These are phyloP conservation scores for Sarocladiaceae sp. DNA, from an alignment of 2,329 filamentous ascomycete genomes.

Conservation along the genomic window DNA sequence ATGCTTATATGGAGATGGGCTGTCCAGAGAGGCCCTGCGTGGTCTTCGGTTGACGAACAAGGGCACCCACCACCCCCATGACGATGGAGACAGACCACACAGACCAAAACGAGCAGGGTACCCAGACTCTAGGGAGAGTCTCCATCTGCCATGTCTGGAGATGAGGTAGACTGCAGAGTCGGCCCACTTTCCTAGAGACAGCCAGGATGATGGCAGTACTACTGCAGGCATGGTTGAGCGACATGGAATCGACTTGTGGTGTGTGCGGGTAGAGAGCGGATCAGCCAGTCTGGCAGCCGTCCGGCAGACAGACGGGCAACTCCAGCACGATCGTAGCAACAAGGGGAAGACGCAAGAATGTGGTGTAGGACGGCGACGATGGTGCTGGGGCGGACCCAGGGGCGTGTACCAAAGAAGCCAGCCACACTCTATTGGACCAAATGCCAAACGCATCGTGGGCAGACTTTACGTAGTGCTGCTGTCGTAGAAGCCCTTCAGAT, in stretches of 20 bases:
- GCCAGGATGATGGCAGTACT: slow-evolving; percentile 3
- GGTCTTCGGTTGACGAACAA: not conserved
- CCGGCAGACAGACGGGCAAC: slow-evolving; percentile 26
- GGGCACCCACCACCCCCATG: slow-evolving; percentile 18
- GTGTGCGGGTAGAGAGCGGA: slow-evolving; percentile 48
- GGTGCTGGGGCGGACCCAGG: not conserved
- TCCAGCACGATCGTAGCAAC: slow-evolving; percentile 2
- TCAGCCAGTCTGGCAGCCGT: slow-evolving; percentile 40
- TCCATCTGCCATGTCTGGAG: slow-evolving; percentile 18
- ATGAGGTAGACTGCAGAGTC: slow-evolving; percentile 16
- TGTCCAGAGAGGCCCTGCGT: slow-evolving; percentile 16
- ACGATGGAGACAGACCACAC: slow-evolving; percentile 21
- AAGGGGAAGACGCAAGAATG: slow-evolving; percentile 7
- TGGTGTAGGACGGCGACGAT: not conserved
- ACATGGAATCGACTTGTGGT: slow-evolving; percentile 34
- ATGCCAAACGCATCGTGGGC: slow-evolving; percentile 1
- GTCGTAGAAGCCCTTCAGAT: slow-evolving; percentile 1
- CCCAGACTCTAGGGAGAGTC: not conserved
- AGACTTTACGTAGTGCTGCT: not conserved
- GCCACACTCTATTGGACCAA: not conserved
- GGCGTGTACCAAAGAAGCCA: not conserved
- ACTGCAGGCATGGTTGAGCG: slow-evolving; percentile 7
- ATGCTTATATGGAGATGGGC: slow-evolving; percentile 27
- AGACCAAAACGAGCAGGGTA: slow-evolving; percentile 3
- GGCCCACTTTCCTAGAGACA: slow-evolving; percentile 7